Percentiles rank a stretch among this genome's conserved stretches.
Conservation (phyloP, 2,329 filamentous ascomycete genomes). For the Hypoxylon sp. region DNA sequence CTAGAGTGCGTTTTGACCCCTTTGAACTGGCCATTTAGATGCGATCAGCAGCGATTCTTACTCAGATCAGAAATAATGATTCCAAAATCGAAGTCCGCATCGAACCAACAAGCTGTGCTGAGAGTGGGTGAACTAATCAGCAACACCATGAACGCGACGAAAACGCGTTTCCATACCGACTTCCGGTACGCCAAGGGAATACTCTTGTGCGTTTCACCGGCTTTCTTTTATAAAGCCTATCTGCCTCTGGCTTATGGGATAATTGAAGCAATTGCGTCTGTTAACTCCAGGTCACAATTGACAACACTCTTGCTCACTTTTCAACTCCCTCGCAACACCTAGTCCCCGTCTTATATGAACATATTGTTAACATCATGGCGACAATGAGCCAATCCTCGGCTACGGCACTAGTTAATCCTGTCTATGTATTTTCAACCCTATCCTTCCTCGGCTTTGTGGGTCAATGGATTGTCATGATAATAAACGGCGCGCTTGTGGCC, state of each 20-base stretch:
- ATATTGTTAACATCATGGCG: slow-evolving; percentile 9
- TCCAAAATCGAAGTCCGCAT: slow-evolving; percentile 7
- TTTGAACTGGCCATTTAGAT: background rate
- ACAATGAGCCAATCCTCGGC: background rate
- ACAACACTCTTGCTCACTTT: background rate
- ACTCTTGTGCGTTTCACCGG: background rate
- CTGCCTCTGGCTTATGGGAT: background rate
- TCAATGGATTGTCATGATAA: slow-evolving; percentile 29
- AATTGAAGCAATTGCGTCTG: background rate
- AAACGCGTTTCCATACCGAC: background rate
- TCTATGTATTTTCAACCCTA: slow-evolving; percentile 16
- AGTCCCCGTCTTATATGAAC: background rate
- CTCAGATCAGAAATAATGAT: slow-evolving; percentile 29
- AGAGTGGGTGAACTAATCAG: slow-evolving; percentile 6
- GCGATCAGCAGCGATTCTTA: slow-evolving; percentile 20
- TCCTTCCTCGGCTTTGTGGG: slow-evolving; percentile 20
- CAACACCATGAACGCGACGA: background rate
- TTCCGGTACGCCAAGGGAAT: background rate
- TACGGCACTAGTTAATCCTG: slow-evolving; percentile 3
- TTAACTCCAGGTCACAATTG: background rate
- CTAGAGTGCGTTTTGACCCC: slow-evolving; percentile 3
- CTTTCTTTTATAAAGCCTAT: background rate
- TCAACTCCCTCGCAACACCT: background rate
- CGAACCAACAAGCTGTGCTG: slow-evolving; percentile 17
- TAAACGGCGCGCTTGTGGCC: slow-evolving; percentile 26